These are phyloP conservation scores for Eutrema heterophyllum DNA, from an alignment of 345 rosid genomes.

Conservation along the genomic window DNA sequence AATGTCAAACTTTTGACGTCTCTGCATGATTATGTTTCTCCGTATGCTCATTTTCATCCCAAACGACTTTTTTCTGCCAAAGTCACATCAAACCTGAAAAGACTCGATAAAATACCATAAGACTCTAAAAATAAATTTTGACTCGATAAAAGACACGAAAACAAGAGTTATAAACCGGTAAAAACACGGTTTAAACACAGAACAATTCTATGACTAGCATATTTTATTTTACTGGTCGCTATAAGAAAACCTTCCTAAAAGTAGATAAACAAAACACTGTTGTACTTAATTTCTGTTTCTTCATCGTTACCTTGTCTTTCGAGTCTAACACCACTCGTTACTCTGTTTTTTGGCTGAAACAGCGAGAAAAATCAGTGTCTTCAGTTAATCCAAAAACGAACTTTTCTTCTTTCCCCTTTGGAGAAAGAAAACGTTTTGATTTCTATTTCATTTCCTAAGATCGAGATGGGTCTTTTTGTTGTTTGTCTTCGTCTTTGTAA, in stretches of 20 bases:
- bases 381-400: constrained; percentile 3
- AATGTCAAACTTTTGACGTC: too few species aligned
- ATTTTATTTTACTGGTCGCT: neutral
- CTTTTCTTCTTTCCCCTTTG: neutral
- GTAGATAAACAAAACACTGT: constrained; percentile 16
- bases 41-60: too few species aligned
- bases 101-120: too few species aligned
- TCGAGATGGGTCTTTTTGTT: constrained; percentile 11
- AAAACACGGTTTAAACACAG: too few species aligned
- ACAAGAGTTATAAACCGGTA: too few species aligned
- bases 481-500: constrained; percentile 1
- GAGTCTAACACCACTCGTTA: constrained; percentile 12
- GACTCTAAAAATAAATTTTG: too few species aligned
- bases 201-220: neutral
- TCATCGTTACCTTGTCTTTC: constrained; percentile 1
- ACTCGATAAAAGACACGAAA: too few species aligned
- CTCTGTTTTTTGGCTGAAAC: constrained; percentile 22
- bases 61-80: too few species aligned
- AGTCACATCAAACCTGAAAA: too few species aligned
- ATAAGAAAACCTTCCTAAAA: neutral
- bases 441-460: neutral
- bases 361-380: constrained; percentile 5
- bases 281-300: constrained; percentile 17
- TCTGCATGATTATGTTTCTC: too few species aligned
- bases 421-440: neutral